Evolutionary conservation across 1,284 basidiomycete species (phyloP).

Genomic region (Trametes hirsuta): DNA sequence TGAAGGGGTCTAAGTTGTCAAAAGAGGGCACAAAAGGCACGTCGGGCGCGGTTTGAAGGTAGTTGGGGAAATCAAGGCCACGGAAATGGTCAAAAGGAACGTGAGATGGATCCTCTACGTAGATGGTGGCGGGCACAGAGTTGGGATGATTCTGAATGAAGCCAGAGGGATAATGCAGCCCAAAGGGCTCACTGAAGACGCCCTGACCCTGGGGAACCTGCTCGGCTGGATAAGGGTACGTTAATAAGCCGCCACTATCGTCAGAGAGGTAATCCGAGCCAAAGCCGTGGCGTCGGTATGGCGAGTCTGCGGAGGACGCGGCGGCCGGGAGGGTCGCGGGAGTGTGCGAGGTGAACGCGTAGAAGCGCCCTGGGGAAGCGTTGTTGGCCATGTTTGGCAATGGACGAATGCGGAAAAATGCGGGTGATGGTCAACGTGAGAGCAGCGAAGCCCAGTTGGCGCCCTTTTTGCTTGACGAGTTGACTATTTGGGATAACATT

Average conservation of each 20-base stretch:
- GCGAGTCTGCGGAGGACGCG: constrained; percentile 17
- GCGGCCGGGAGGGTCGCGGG: constrained; percentile 21
- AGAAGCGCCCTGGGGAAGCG: constrained; percentile 29
- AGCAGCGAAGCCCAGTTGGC: constrained; percentile 13
- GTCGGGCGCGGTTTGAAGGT: constrained; percentile 16
- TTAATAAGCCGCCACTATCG: constrained; percentile 20
- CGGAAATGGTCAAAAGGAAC: constrained; percentile 18
- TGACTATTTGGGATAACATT: neutral
- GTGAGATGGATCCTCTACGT: constrained; percentile 29
- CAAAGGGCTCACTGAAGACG: constrained; percentile 17
- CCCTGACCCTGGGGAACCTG: constrained; percentile 15
- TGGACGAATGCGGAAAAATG: constrained; percentile 29
- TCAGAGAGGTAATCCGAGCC: constrained; percentile 26
- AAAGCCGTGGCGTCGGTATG: constrained; percentile 19
- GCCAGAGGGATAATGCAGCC: constrained; percentile 16
- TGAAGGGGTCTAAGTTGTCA: constrained; percentile 8
- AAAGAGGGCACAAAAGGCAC: constrained; percentile 8
- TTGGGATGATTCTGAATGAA: constrained; percentile 17
- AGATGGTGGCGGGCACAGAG: constrained; percentile 24
- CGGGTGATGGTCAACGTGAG: constrained; percentile 29
- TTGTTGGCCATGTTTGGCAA: constrained; percentile 32
- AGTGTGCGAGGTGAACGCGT: constrained; percentile 23
- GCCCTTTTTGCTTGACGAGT: constrained; percentile 8
- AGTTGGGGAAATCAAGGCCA: constrained; percentile 9
- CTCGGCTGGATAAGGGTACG: constrained; percentile 16